A percentile compares a stretch with the other conserved stretches of the same genome.
phyloP scores from a whole-genome alignment of 768 basidiomycete genomes.

The Amanita exitialis region DNA sequence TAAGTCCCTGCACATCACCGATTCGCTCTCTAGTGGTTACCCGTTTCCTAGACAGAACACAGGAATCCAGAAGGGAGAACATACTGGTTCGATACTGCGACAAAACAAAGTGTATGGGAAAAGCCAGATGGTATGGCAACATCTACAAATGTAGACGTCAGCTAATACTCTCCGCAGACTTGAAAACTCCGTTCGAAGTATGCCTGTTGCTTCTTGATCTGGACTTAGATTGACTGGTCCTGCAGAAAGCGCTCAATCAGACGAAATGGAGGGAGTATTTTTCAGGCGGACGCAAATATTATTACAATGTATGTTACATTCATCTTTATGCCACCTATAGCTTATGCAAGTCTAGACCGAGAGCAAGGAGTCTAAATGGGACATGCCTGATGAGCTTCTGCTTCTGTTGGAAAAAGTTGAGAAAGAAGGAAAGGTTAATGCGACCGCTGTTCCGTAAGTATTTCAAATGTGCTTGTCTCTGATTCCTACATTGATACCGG shows the following conservation, averaged over 20 bases:
- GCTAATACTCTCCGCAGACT: constrained; percentile 32
- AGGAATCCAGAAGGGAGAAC: constrained; percentile 94
- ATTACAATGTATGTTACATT: constrained; percentile 58
- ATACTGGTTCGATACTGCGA: constrained; percentile 91
- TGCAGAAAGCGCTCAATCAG: constrained; percentile 65
- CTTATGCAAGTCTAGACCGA: constrained; percentile 43
- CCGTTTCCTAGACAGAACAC: constrained; percentile 69
- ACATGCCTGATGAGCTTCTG: constrained; percentile 88
- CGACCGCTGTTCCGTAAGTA: constrained; percentile 17
- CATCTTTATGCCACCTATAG: background rate
- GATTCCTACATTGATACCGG: constrained; percentile 7
- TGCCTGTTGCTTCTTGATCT: constrained; percentile 11
- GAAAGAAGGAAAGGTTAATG: constrained; percentile 46
- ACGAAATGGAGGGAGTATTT: constrained; percentile 98
- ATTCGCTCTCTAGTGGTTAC: constrained; percentile 18
- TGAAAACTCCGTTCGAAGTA: constrained; percentile 91
- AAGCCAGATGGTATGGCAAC: constrained; percentile 76
- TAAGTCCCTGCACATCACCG: constrained; percentile 9
- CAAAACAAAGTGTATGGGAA: constrained; percentile 93
- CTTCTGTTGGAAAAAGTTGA: constrained; percentile 81
- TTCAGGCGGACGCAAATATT: constrained; percentile 85
- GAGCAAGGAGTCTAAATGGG: constrained; percentile 94
- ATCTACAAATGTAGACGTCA: background rate
- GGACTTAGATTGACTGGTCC: constrained; percentile 7
- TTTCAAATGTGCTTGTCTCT: background rate